Percentiles rank a stretch among this genome's conserved stretches.
These are phyloP conservation scores for Candida awuae DNA, from an alignment of 805 yeast species.

Conservation along the genomic window DNA sequence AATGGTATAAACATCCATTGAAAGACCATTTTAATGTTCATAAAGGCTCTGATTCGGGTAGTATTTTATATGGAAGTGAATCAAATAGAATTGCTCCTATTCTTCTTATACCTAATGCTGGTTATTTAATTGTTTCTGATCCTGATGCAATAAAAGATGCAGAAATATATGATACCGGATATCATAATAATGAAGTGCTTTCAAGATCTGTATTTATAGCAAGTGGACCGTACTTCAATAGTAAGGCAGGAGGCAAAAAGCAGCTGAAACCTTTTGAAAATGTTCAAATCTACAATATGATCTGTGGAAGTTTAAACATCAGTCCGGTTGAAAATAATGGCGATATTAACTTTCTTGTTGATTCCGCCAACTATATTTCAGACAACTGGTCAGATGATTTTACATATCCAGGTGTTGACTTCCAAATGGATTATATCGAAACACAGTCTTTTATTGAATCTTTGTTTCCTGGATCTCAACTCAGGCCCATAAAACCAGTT, in stretches of 20 bases:
- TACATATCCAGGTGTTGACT: slow-evolving; percentile 44
- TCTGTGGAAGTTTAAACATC: slow-evolving; percentile 55
- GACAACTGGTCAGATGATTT: slow-evolving; percentile 40
- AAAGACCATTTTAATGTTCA: slow-evolving; percentile 38
- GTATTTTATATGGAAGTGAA: slow-evolving; percentile 50
- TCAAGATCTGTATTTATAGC: slow-evolving; percentile 83
- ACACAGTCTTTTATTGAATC: slow-evolving; percentile 46
- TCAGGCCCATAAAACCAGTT: background rate
- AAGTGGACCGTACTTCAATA: slow-evolving; percentile 67
- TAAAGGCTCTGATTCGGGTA: slow-evolving; percentile 45
- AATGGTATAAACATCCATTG: slow-evolving; percentile 25
- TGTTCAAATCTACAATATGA: slow-evolving; percentile 61
- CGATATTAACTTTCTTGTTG: slow-evolving; percentile 26
- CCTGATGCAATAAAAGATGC: slow-evolving; percentile 27
- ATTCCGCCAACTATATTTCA: slow-evolving; percentile 27
- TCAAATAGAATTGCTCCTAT: slow-evolving; percentile 67
- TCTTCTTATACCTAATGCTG: slow-evolving; percentile 79
- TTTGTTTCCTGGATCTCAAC: slow-evolving; percentile 2
- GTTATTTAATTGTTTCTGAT: slow-evolving; percentile 62
- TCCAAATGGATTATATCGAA: slow-evolving; percentile 33
- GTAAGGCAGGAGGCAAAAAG: slow-evolving; percentile 13
- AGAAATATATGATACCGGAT: slow-evolving; percentile 83
- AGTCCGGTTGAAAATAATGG: slow-evolving; percentile 60
- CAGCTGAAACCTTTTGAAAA: slow-evolving; percentile 61
- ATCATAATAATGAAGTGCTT: slow-evolving; percentile 62